phyloP scores from a whole-genome alignment of 306 rosid genomes.

The Rosa persica region DNA sequence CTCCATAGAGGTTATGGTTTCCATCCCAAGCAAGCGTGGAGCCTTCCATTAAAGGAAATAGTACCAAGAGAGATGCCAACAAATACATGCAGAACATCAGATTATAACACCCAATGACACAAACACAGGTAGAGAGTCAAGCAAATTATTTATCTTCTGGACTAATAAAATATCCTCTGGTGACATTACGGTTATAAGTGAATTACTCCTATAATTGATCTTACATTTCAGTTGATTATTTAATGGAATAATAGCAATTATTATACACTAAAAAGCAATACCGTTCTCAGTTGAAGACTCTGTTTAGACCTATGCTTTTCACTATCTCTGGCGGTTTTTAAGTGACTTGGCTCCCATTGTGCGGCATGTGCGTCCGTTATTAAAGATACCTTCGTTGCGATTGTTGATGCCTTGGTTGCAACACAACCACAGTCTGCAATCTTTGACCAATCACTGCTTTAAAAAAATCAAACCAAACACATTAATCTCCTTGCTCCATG shows the following conservation, averaged over 20 bases:
- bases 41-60: conserved; percentile 24
- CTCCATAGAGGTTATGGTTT: conserved; percentile 17
- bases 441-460: conserved; percentile 43
- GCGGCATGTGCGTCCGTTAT: conserved; percentile 42
- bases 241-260: conserved; percentile 2
- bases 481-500: conserved; percentile 9
- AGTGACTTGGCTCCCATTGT: conserved; percentile 23
- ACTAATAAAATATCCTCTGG: neutral
- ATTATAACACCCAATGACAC: neutral
- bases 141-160: neutral
- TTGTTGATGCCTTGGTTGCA: neutral
- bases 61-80: neutral
- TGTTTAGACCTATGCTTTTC: conserved; percentile 22
- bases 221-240: neutral
- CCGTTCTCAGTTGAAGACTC: conserved; percentile 30
- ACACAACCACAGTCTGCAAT: conserved; percentile 26
- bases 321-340: conserved; percentile 19
- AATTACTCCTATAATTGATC: neutral
- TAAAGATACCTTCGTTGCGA: conserved; percentile 27
- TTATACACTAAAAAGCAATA: conserved; percentile 20
- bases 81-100: neutral
- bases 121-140: conserved; percentile 12
- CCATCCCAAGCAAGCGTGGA: conserved; percentile 24
- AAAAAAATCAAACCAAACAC: conserved; percentile 14
- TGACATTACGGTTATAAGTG: neutral